These are phyloP conservation scores for Pseudocercospora crystallina DNA, from an alignment of 2,329 filamentous ascomycete species.

Conservation along the genomic window DNA sequence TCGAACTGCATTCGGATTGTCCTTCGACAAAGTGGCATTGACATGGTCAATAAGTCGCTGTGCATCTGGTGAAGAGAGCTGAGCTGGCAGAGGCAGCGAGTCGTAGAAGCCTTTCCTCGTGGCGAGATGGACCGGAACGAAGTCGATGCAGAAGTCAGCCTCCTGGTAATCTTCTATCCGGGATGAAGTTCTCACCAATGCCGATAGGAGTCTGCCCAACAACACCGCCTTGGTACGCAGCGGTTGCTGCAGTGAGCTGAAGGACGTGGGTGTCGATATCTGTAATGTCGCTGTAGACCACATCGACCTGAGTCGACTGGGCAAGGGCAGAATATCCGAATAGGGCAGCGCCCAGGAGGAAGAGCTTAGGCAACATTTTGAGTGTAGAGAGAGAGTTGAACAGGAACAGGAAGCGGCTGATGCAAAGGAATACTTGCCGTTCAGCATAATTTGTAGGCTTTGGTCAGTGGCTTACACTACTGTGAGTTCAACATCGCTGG, in stretches of 20 bases:
- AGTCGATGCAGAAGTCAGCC: conserved; percentile 2
- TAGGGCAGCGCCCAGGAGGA: too few relatives aligned
- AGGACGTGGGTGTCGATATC: conserved; percentile 5
- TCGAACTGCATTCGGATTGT: conserved; percentile 13
- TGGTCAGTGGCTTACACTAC: too few relatives aligned
- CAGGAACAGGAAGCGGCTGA: too few relatives aligned
- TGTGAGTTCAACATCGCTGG: too few relatives aligned
- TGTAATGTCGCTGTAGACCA: conserved; percentile 6
- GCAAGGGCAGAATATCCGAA: too few relatives aligned
- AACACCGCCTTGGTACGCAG: conserved; percentile 6
- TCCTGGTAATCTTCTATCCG: too few relatives aligned
- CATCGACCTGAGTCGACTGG: conserved; percentile 1
- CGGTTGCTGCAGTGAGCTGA: conserved; percentile 3
- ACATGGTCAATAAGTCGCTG: conserved; percentile 17
- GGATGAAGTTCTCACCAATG: too few relatives aligned
- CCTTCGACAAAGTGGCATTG: conserved; percentile 14
- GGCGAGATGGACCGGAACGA: conserved; percentile 17
- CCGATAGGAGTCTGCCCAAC: conserved; percentile 1
- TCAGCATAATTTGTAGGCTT: too few relatives aligned
- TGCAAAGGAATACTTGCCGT: too few relatives aligned
- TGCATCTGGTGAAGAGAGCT: conserved; percentile 12
- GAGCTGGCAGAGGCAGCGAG: conserved; percentile 8
- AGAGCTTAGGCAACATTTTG: too few relatives aligned
- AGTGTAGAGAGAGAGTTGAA: too few relatives aligned
- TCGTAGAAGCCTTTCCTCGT: conserved; percentile 22